Percentiles rank a stretch among this genome's conserved stretches.
These are phyloP conservation scores for Salvia rosmarinus DNA, from an alignment of 257 asterid species.

Conservation along the genomic window DNA sequence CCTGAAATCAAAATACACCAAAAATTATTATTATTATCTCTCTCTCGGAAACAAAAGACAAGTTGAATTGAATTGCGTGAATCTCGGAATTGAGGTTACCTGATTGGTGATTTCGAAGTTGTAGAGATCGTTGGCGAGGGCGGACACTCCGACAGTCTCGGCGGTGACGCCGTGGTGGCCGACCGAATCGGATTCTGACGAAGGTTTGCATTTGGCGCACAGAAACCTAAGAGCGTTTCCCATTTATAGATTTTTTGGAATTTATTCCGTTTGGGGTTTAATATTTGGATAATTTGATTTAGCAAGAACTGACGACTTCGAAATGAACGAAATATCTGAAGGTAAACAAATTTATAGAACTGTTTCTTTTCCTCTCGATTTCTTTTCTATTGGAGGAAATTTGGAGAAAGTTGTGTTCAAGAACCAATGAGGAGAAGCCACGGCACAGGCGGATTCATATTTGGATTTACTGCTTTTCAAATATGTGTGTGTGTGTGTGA, in stretches of 20 bases:
- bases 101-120: constrained; percentile 79
- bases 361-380: too few species aligned
- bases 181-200: constrained; percentile 54
- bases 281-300: not conserved
- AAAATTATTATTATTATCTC: not conserved
- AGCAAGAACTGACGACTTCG: constrained; percentile 5
- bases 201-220: constrained; percentile 53
- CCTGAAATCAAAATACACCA: constrained; percentile 42
- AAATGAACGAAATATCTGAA: not conserved
- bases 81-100: constrained; percentile 52
- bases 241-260: constrained; percentile 45
- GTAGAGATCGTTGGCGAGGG: constrained; percentile 84
- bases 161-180: constrained; percentile 71
- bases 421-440: too few species aligned
- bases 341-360: too few species aligned
- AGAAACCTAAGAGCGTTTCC: constrained; percentile 78
- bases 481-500: too few species aligned
- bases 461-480: too few species aligned
- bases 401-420: too few species aligned
- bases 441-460: too few species aligned
- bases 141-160: constrained; percentile 62
- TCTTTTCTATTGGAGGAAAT: too few species aligned
- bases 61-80: not conserved
- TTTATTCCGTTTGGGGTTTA: not conserved
- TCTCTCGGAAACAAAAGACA: not conserved